Evolutionary conservation across 164 flowering plant species (phyloP).

Genomic region (Aristolochia fimbriata): DNA sequence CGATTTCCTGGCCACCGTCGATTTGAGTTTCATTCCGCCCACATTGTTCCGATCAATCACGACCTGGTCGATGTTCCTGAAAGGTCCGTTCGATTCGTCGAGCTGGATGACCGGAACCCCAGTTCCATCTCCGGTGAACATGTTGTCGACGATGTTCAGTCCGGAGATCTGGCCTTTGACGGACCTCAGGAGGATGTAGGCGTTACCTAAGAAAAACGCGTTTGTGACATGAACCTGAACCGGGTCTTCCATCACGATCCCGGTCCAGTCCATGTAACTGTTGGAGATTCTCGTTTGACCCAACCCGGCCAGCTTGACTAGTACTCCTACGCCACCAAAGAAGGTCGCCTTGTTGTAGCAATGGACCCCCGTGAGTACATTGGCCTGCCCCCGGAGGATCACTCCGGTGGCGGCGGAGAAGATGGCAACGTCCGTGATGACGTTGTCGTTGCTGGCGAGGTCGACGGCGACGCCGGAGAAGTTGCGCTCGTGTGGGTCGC

Average conservation of each 20-base stretch:
- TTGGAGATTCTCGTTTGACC: slow-evolving; percentile 79
- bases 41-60: slow-evolving; percentile 37
- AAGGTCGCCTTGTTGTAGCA: slow-evolving; percentile 92
- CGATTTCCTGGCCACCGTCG: slow-evolving; percentile 7
- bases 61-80: slow-evolving; percentile 50
- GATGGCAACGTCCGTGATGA: slow-evolving; percentile 67
- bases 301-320: slow-evolving; percentile 44
- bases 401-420: slow-evolving; percentile 69
- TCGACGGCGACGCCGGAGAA: slow-evolving; percentile 64
- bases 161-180: slow-evolving; percentile 50
- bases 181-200: slow-evolving; percentile 51
- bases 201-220: slow-evolving; percentile 81
- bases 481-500: slow-evolving; percentile 44
- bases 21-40: slow-evolving; percentile 7
- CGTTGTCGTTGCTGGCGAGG: slow-evolving; percentile 67
- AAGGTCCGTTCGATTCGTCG: slow-evolving; percentile 46
- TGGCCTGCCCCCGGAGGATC: slow-evolving; percentile 70
- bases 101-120: slow-evolving; percentile 60
- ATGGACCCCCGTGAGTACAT: slow-evolving; percentile 65
- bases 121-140: slow-evolving; percentile 51
- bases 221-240: slow-evolving; percentile 59
- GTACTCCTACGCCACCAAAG: slow-evolving; percentile 83
- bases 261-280: slow-evolving; percentile 76
- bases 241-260: slow-evolving; percentile 89
- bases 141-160: slow-evolving; percentile 71